These are phyloP conservation scores for Trypanosoma brucei DNA, from an alignment of 208 protist genomes.

Conservation along the genomic window DNA sequence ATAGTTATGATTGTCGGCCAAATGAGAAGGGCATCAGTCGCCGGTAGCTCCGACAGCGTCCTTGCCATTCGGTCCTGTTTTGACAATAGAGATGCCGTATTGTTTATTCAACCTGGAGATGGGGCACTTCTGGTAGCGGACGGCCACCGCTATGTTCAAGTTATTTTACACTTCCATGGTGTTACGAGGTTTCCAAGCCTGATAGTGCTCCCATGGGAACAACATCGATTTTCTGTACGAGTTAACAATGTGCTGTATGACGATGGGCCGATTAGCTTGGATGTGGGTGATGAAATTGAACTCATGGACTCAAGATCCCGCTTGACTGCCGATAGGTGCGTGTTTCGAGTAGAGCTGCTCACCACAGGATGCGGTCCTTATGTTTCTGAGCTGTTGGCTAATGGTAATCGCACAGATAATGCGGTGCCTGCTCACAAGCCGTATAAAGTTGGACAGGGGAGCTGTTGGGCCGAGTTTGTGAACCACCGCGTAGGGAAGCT, in stretches of 20 bases:
- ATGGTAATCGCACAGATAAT: too few relatives aligned
- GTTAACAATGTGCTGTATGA: slow-evolving; percentile 23
- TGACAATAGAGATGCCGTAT: slow-evolving; percentile 5
- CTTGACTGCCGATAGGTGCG: slow-evolving; percentile 5
- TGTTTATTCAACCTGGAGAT: slow-evolving; percentile 19
- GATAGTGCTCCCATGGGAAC: slow-evolving; percentile 18
- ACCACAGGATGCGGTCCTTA: background rate
- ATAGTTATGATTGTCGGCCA: background rate
- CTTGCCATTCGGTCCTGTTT: slow-evolving; percentile 15
- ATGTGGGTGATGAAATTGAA: slow-evolving; percentile 22
- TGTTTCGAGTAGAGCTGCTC: slow-evolving; percentile 10
- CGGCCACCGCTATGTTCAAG: slow-evolving; percentile 5
- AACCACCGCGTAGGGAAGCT: slow-evolving; percentile 5
- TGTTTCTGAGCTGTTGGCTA: too few relatives aligned
- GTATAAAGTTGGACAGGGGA: background rate
- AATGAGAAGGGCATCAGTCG: background rate
- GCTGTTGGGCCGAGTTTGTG: background rate
- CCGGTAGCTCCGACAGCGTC: background rate
- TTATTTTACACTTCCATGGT: slow-evolving; percentile 8
- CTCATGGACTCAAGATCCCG: slow-evolving; percentile 12
- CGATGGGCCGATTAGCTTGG: slow-evolving; percentile 15
- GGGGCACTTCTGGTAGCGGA: slow-evolving; percentile 26
- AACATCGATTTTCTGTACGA: slow-evolving; percentile 11
- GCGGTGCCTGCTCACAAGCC: too few relatives aligned
- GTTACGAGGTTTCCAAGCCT: background rate